These are phyloP conservation scores for Peltaster fructicola DNA, from an alignment of 2,329 filamentous ascomycete species.

Conservation along the genomic window DNA sequence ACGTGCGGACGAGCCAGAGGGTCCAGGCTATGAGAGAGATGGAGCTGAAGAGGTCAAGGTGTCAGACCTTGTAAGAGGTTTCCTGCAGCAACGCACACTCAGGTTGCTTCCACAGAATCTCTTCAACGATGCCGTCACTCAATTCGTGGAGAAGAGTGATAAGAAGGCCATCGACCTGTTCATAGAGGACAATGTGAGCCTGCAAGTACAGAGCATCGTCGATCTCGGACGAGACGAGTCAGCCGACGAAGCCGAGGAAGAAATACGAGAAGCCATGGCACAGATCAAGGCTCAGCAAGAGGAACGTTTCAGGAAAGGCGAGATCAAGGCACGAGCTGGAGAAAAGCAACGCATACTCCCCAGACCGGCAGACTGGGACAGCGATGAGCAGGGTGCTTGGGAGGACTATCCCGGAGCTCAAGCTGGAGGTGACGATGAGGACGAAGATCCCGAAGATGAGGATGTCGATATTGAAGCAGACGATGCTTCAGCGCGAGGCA, in stretches of 20 bases:
- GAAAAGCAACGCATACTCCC: conserved; percentile 37
- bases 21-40: too few species aligned
- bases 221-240: conserved; percentile 33
- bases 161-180: conserved; percentile 60
- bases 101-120: conserved; percentile 85
- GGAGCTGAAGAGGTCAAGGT: conserved; percentile 67
- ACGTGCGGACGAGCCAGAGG: too few species aligned
- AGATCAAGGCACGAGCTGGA: too few species aligned
- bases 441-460: conserved; percentile 31
- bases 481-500: conserved; percentile 17
- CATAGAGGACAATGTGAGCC: conserved; percentile 25
- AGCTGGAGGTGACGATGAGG: conserved; percentile 30
- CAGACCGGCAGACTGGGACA: conserved; percentile 69
- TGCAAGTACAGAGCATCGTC: conserved; percentile 27
- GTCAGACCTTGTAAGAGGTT: conserved; percentile 74
- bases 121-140: conserved; percentile 80
- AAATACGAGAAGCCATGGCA: conserved; percentile 46
- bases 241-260: conserved; percentile 42
- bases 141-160: conserved; percentile 91
- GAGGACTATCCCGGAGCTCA: conserved; percentile 56
- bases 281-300: conserved; percentile 45
- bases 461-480: conserved; percentile 14
- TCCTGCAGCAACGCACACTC: conserved; percentile 68
- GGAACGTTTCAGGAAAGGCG: conserved; percentile 50
- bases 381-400: conserved; percentile 77